Evolutionary conservation across 352 stramenopile species (phyloP), one percentile per base, ranked within the genome.

Genomic region (Phytophthora cryptogea): DNA sequence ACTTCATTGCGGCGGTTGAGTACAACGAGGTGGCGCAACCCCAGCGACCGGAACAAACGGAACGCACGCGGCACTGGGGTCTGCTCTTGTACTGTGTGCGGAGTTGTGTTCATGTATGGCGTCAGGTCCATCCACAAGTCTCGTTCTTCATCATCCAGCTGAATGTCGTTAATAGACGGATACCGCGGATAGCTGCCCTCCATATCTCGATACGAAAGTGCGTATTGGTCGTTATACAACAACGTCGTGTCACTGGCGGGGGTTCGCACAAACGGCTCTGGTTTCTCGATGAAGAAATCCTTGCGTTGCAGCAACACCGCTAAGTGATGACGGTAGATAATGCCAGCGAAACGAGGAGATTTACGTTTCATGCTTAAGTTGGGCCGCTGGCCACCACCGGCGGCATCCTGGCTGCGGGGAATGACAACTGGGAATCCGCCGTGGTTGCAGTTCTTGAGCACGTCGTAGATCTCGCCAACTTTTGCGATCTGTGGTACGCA

Each of bases 91-190:
- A 99, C 92, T 2, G 86, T 98, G 66, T 98, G 96, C 5, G 96
- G 95, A 17, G 95, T 97, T 20, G 94, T 90, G 72, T 99, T 99
- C 64, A 98, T 97, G 78, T 99, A 99, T 1, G 97, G 96, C n/a
- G 96, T 90, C 20, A 99, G 70, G 68, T 99, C 95, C 68, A 99
- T 90, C 86, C 86, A 95, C 55, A 95, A 53, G 27, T 92, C 80
- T 0, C 77, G 72, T 53, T 95, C 86, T 61, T 95, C 96, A 11
- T 96, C 95, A 53, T 98, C 92, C 5, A 97, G 58, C 57, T 98
- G 92, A 64, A 94, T 92, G 10, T 95, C 86, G 6, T 78, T 70
- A 33, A 95, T 86, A 8, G 74, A 89, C 26, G 88, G 88, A 48
- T 84, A 95, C 11, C 87, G 81, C 13, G 88, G 88, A 37, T 76